These are phyloP conservation scores for Plasmodium yoelii DNA, from an alignment of 169 alveolate genomes.

Conservation along the genomic window DNA sequence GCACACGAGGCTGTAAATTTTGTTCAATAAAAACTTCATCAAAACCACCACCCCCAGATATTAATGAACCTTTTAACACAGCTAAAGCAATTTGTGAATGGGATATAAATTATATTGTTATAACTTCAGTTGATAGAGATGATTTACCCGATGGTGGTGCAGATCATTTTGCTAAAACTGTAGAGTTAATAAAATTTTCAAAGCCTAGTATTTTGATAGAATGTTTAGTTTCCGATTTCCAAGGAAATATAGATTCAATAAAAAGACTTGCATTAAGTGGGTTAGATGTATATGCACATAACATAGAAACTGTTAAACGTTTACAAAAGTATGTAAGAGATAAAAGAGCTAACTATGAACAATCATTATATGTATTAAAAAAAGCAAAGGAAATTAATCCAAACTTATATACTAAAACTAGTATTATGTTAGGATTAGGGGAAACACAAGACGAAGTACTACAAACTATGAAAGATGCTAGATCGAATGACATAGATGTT, in stretches of 20 bases:
- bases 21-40: conserved; percentile 83
- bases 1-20: conserved; percentile 86
- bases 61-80: conserved; percentile 81
- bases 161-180: conserved; percentile 82
- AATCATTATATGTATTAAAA: conserved; percentile 74
- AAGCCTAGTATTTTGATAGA: conserved; percentile 82
- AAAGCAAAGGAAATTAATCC: conserved; percentile 79
- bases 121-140: conserved; percentile 86
- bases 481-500: conserved; percentile 76
- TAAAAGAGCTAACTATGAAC: conserved; percentile 80
- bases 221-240: conserved; percentile 83
- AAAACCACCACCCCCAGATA: conserved; percentile 84
- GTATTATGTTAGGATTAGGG: conserved; percentile 83
- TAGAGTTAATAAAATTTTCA: conserved; percentile 75
- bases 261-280: conserved; percentile 78
- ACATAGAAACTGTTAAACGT: conserved; percentile 83
- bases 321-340: conserved; percentile 80
- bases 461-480: conserved; percentile 64
- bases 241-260: conserved; percentile 77
- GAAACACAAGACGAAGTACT: conserved; percentile 80
- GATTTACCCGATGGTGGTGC: conserved; percentile 87
- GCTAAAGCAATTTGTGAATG: conserved; percentile 84
- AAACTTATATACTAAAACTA: conserved; percentile 79
- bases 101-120: conserved; percentile 82
- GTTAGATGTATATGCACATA: conserved; percentile 84